Evolutionary conservation across 1,284 basidiomycete genomes (phyloP).

Genomic region (Trametes hirsuta): DNA sequence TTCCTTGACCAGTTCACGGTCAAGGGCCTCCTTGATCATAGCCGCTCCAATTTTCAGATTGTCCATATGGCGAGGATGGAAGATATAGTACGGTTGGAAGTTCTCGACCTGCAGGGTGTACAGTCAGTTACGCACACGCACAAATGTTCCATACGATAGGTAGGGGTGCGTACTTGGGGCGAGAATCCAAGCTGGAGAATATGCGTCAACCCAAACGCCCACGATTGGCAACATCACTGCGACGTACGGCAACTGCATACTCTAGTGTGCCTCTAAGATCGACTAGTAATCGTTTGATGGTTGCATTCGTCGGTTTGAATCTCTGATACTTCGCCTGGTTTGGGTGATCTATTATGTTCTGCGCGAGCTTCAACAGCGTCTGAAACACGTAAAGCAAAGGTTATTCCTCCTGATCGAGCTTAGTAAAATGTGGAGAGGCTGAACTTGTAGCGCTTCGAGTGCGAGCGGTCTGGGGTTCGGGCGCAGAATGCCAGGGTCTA

Average conservation of each 20-base stretch:
- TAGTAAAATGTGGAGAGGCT: constrained; percentile 15
- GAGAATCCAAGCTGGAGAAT: constrained; percentile 65
- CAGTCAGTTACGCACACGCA: constrained; percentile 1
- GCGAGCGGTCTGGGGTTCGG: constrained; percentile 68
- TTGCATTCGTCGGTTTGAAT: constrained; percentile 74
- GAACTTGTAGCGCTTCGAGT: constrained; percentile 64
- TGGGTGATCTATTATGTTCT: constrained; percentile 73
- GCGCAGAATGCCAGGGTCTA: constrained; percentile 76
- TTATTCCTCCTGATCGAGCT: background rate
- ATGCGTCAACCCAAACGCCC: background rate
- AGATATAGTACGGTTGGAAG: constrained; percentile 63
- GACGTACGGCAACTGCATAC: constrained; percentile 71
- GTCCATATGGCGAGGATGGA: constrained; percentile 52
- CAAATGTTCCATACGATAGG: background rate
- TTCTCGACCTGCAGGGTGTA: constrained; percentile 38
- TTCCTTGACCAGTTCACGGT: constrained; percentile 57
- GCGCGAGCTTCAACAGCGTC: constrained; percentile 70
- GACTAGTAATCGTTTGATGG: constrained; percentile 65
- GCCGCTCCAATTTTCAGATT: constrained; percentile 64
- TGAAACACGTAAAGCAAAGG: constrained; percentile 32
- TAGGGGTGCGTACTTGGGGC: constrained; percentile 49
- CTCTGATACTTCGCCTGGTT: constrained; percentile 68
- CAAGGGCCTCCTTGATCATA: constrained; percentile 64
- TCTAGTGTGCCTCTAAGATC: constrained; percentile 73
- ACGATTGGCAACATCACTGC: background rate